Evolutionary conservation across 129 eudicot species (phyloP).

Genomic region (Sambucus nigra): DNA sequence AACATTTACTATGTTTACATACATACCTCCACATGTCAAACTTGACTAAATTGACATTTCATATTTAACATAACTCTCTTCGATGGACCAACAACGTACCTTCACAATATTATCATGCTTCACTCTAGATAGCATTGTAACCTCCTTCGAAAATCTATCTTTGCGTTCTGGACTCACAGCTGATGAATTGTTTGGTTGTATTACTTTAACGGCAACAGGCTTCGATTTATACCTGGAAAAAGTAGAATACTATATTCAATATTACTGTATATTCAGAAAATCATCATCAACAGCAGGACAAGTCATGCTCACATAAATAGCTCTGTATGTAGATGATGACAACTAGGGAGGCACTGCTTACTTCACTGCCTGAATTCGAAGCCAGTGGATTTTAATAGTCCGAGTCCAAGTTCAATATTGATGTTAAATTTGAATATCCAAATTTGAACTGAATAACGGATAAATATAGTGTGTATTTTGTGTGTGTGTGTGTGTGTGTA

Average conservation of each 20-base stretch:
- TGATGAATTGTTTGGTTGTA: constrained; percentile 14
- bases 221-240: constrained; percentile 26
- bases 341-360: no score
- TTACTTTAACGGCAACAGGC: constrained; percentile 31
- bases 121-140: constrained; percentile 23
- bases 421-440: neutral
- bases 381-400: no score
- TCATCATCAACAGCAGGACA: neutral
- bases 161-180: constrained; percentile 16
- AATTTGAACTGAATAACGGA: neutral
- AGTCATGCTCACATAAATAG: neutral
- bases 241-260: neutral
- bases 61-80: neutral
- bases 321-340: neutral
- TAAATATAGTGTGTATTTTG: neutral
- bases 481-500: no score
- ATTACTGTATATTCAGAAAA: neutral
- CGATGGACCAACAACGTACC: constrained; percentile 17
- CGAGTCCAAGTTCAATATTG: no score
- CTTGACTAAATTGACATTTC: neutral
- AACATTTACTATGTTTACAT: no score
- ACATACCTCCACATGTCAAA: neutral
- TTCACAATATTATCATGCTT: constrained; percentile 34
- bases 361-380: no score
- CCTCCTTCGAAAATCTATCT: constrained; percentile 28